Evolutionary conservation across 2,329 filamentous ascomycete species (phyloP), one percentile per base, ranked within the genome.

Genomic region (Colletotrichum theobromicola): DNA sequence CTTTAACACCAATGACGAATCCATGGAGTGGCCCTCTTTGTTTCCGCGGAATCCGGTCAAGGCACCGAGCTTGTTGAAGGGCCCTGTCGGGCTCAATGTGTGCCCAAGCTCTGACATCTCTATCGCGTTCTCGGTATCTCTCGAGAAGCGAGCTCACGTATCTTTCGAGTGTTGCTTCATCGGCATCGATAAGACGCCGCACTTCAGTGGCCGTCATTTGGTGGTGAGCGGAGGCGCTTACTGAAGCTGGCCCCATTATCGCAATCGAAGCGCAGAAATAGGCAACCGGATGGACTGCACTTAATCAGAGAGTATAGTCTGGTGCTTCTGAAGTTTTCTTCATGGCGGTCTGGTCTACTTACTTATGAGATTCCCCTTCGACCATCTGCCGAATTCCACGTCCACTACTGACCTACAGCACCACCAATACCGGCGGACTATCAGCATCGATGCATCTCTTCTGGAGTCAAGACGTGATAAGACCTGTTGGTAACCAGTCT

Each of bases 1-100:
- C 90, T 78, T 92, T 92, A 18, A 92, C 84, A 2, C 84, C 90
- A 28, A 93, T 81, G 1, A 88, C 85, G 13, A 92, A 79, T 1
- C 90, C 90, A 78, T 92, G 90, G 0, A 92, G 80, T 0, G 87
- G 88, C 0, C 90, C 90, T 68, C 90, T 82, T 67, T 88, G 76
- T 3, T 84, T 82, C 0, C 77, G 63, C 0, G 89, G 87, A 2
- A 91, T 76, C 42, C 81, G 75, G 77, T 92, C 90, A 0, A 92
- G 84, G 13, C 80, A 79, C 57, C 81, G 82, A 1, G 90, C 90
- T 74, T 88, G 85, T n/a, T 82, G 77, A 5, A 91, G 80, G 4
- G 91, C 85, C 24, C 83, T 79, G 1, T 84, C 81, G 2, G 81
- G 83, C 72, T 88, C 81, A 4, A 89, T 81, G 71, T 87, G 84